Percentiles rank a stretch among this genome's conserved stretches.
Conservation (phyloP, 257 asterid species). For the Mentha longifolia region DNA sequence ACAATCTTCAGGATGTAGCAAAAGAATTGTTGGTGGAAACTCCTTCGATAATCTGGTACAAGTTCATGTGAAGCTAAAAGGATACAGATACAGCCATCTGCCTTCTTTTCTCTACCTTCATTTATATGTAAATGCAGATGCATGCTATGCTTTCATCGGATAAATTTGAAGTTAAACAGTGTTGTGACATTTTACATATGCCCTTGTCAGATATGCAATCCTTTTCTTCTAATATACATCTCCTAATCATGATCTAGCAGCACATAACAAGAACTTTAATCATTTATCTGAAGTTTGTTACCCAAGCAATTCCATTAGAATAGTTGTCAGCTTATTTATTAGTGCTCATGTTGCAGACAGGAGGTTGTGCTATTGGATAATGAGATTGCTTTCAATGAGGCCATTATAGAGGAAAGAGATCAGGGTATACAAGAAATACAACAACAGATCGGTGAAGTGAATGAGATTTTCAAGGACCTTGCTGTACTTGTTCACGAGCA, state of each 20-base stretch:
- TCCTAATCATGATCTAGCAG: conserved; percentile 19
- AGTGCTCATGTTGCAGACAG: conserved; percentile 63
- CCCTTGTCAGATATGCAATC: background rate
- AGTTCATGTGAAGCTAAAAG: conserved; percentile 16
- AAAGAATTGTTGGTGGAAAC: conserved; percentile 12
- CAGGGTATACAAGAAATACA: conserved; percentile 94
- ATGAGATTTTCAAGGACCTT: conserved; percentile 91
- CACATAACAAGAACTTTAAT: background rate
- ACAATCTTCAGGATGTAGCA: background rate
- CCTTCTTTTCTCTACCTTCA: background rate
- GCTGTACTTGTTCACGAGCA: conserved; percentile 87
- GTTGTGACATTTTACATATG: background rate
- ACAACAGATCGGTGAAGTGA: conserved; percentile 94
- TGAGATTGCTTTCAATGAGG: conserved; percentile 90
- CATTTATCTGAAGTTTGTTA: conserved; percentile 7
- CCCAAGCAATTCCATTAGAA: conserved; percentile 2
- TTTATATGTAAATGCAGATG: background rate
- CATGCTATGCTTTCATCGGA: conserved; percentile 12
- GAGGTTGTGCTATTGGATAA: conserved; percentile 83
- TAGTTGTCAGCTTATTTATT: conserved; percentile 17
- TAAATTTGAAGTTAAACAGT: conserved; percentile 3
- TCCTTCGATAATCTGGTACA: background rate
- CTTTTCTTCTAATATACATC: conserved; percentile 3
- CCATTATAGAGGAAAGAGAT: conserved; percentile 91
- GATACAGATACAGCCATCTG: conserved; percentile 3